These are phyloP conservation scores for Dicorynia guianensis DNA, from an alignment of 306 rosid species.

Conservation along the genomic window DNA sequence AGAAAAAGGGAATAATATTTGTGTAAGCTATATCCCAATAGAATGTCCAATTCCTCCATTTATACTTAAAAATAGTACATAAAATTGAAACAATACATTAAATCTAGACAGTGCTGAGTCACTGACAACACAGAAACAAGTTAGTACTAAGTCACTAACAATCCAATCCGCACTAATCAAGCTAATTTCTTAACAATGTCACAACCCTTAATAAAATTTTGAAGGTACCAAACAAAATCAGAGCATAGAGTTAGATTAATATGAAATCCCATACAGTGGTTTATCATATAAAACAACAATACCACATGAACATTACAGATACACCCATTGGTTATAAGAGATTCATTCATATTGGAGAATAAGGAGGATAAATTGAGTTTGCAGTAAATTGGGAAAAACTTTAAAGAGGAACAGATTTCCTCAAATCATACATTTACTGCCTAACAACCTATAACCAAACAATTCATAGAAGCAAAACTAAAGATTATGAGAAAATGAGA, in stretches of 20 bases:
- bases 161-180: too few relatives aligned
- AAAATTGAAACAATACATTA: too few relatives aligned
- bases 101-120: too few relatives aligned
- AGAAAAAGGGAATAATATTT: too few relatives aligned
- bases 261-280: conserved; percentile 9
- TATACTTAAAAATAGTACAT: too few relatives aligned
- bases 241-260: background rate
- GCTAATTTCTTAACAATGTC: too few relatives aligned
- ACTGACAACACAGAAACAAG: too few relatives aligned
- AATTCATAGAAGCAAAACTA: conserved; percentile 8
- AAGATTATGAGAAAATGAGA: background rate
- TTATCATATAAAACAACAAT: conserved; percentile 17
- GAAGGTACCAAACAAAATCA: conserved; percentile 22
- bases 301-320: conserved; percentile 5
- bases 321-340: conserved; percentile 2
- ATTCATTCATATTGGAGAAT: background rate
- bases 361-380: background rate
- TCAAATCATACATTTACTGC: background rate
- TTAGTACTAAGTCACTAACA: too few relatives aligned
- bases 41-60: too few relatives aligned
- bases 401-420: conserved; percentile 4
- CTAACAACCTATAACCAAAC: background rate
- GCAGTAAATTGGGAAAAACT: background rate
- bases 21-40: too few relatives aligned
- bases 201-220: conserved; percentile 11